Conservation (phyloP, 345 rosid species). For the Durio zibethinus region DNA sequence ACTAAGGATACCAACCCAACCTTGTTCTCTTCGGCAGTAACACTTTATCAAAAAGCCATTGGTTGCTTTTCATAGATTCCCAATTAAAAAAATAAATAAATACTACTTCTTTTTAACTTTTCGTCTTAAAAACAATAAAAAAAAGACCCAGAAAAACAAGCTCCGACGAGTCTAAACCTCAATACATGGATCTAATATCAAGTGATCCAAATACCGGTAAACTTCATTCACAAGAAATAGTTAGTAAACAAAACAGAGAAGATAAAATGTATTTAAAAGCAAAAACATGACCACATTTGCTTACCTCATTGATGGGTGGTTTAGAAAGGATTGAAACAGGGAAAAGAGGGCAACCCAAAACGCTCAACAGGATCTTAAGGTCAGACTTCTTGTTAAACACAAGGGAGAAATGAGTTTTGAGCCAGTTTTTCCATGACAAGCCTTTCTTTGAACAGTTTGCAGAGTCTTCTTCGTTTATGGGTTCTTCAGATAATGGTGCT, state of each 20-base stretch:
- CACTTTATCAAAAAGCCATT: conserved; percentile 10
- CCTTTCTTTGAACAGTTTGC: conserved; percentile 31
- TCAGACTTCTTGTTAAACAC: conserved; percentile 45
- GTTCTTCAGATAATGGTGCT: conserved; percentile 68
- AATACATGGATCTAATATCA: conserved; percentile 6
- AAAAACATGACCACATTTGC: background rate
- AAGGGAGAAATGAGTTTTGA: conserved; percentile 48
- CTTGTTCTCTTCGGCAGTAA: conserved; percentile 11
- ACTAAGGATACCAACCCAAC: conserved; percentile 1
- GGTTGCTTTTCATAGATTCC: background rate
- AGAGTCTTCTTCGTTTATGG: conserved; percentile 41
- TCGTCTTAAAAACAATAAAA: background rate
- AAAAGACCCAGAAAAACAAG: background rate
- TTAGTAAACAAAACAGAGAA: background rate
- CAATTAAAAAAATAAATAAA: background rate
- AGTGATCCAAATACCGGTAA: background rate
- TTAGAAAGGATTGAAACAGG: conserved; percentile 44
- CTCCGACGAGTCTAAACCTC: background rate
- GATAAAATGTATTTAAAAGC: background rate
- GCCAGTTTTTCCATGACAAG: conserved; percentile 61
- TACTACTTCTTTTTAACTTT: background rate
- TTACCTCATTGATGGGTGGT: conserved; percentile 42
- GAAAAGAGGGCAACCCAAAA: conserved; percentile 73
- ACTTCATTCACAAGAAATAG: background rate
- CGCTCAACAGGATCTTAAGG: conserved; percentile 55